These are phyloP conservation scores for Leccinum ambiguum DNA, from an alignment of 1,284 basidiomycete species.

Conservation along the genomic window DNA sequence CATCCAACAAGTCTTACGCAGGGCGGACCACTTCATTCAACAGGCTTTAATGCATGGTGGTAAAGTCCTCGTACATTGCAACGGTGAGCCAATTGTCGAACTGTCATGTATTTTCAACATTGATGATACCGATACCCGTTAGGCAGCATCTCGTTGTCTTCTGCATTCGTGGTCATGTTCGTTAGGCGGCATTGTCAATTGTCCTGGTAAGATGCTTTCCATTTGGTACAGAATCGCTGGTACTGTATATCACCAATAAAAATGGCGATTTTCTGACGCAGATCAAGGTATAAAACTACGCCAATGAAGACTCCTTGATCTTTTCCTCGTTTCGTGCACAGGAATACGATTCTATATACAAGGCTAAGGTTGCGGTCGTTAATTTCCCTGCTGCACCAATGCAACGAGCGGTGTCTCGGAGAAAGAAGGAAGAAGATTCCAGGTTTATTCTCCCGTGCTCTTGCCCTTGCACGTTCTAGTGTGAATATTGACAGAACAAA, in stretches of 20 bases:
- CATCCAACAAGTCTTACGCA: slow-evolving; percentile 29
- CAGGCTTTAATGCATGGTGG: slow-evolving; percentile 66
- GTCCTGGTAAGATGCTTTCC: slow-evolving; percentile 82
- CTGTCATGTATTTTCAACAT: not conserved
- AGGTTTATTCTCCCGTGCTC: slow-evolving; percentile 35
- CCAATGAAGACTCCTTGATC: slow-evolving; percentile 7
- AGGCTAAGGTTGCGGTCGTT: slow-evolving; percentile 65
- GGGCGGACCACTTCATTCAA: slow-evolving; percentile 81
- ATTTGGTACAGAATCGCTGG: slow-evolving; percentile 84
- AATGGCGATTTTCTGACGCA: slow-evolving; percentile 86
- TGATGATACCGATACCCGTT: slow-evolving; percentile 2
- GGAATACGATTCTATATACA: slow-evolving; percentile 92
- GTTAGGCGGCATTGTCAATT: slow-evolving; percentile 84
- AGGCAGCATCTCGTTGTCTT: slow-evolving; percentile 88
- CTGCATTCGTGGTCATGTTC: slow-evolving; percentile 90
- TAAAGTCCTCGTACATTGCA: slow-evolving; percentile 87
- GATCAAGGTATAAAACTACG: slow-evolving; percentile 62
- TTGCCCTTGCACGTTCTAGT: not conserved
- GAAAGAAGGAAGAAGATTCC: slow-evolving; percentile 67
- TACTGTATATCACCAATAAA: slow-evolving; percentile 79
- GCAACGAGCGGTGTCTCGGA: slow-evolving; percentile 46
- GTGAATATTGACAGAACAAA: slow-evolving; percentile 40
- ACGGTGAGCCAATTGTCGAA: slow-evolving; percentile 52
- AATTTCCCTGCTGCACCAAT: slow-evolving; percentile 46
- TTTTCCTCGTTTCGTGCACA: slow-evolving; percentile 29